These are phyloP conservation scores for Schrenkiella parvula DNA, from an alignment of 345 rosid genomes.

Conservation along the genomic window DNA sequence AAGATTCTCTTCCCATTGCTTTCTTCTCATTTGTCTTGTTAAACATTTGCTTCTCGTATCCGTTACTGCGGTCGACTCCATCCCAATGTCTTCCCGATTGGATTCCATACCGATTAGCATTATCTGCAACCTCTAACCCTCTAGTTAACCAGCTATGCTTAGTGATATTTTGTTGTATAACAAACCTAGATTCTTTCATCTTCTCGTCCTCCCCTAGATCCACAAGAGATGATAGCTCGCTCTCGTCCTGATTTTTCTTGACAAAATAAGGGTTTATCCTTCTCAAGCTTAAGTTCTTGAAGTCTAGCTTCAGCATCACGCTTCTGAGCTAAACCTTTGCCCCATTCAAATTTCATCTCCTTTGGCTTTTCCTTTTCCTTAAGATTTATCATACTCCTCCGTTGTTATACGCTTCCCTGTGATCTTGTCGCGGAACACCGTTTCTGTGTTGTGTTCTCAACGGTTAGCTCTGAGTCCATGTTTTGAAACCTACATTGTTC, in stretches of 20 bases:
- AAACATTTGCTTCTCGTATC: constrained; percentile 68
- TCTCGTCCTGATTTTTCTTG: constrained; percentile 54
- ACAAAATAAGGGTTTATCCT: constrained; percentile 84
- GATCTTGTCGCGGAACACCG: constrained; percentile 73
- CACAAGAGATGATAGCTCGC: constrained; percentile 23
- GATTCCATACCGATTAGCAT: constrained; percentile 63
- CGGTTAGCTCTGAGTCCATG: constrained; percentile 68
- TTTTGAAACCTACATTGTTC: constrained; percentile 50
- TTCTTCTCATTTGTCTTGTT: constrained; percentile 58
- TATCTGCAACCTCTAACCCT: constrained; percentile 63
- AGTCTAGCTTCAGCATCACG: constrained; percentile 69
- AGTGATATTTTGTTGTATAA: constrained; percentile 71
- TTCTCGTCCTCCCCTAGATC: constrained; percentile 74
- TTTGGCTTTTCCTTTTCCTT: constrained; percentile 64
- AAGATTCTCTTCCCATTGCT: constrained; percentile 81
- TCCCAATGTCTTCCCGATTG: constrained; percentile 97
- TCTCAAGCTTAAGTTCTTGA: constrained; percentile 69
- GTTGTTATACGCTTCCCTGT: constrained; percentile 62
- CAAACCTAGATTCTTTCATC: constrained; percentile 83
- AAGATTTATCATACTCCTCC: constrained; percentile 54
- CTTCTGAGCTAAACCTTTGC: constrained; percentile 95
- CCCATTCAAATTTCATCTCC: constrained; percentile 88
- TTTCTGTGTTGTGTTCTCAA: constrained; percentile 69
- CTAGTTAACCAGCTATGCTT: constrained; percentile 78
- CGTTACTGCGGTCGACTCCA: constrained; percentile 83